Conservation (phyloP, 306 rosid genomes). For the Crataegus laevigata region DNA sequence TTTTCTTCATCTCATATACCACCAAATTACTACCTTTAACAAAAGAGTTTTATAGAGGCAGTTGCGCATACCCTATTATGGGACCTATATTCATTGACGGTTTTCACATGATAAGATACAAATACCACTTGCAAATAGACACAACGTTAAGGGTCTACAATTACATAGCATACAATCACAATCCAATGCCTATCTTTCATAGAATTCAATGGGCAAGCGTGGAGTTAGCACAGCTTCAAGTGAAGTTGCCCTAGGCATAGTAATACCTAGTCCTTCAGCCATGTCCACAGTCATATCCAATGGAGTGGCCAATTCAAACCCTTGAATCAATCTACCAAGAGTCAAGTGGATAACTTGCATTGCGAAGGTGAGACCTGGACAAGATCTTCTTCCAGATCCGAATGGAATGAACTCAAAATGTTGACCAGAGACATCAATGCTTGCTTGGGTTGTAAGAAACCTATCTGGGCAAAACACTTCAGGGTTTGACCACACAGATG, state of each 20-base stretch:
- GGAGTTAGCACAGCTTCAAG: slow-evolving; percentile 29
- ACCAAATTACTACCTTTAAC: neutral
- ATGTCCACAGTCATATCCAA: slow-evolving; percentile 28
- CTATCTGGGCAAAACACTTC: slow-evolving; percentile 45
- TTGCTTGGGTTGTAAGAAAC: slow-evolving; percentile 24
- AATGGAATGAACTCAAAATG: slow-evolving; percentile 53
- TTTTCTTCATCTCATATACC: neutral
- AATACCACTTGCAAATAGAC: too few relatives aligned
- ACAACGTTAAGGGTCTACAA: too few relatives aligned
- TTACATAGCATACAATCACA: neutral
- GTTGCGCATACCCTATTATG: too few relatives aligned
- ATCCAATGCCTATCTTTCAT: neutral
- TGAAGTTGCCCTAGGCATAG: slow-evolving; percentile 39
- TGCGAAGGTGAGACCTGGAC: slow-evolving; percentile 47
- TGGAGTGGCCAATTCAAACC: slow-evolving; percentile 28
- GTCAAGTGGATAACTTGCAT: slow-evolving; percentile 31
- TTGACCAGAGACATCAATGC: neutral
- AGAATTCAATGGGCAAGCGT: slow-evolving; percentile 10
- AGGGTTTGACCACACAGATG: slow-evolving; percentile 35
- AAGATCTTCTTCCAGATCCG: slow-evolving; percentile 51
- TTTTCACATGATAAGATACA: too few relatives aligned
- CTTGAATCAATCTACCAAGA: slow-evolving; percentile 45
- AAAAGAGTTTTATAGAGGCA: too few relatives aligned
- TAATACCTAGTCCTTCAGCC: slow-evolving; percentile 43
- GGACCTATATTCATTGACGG: too few relatives aligned